A percentile compares a stretch with the other conserved stretches of the same genome.
Conservation (phyloP, 768 basidiomycete genomes). For the Lactifluus pinguis region DNA sequence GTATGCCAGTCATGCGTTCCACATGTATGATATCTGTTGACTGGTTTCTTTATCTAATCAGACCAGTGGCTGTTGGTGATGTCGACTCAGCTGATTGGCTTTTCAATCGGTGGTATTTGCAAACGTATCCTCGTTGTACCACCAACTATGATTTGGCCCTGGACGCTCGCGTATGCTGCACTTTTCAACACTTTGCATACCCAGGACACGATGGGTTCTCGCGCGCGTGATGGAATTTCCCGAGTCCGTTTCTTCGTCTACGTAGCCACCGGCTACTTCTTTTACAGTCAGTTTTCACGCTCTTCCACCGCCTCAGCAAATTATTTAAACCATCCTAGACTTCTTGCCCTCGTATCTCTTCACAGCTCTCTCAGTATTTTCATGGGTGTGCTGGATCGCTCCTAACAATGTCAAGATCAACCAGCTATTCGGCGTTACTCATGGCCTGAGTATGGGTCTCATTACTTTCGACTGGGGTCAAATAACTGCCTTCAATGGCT, state of each 20-base stretch:
- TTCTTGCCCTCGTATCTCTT: slow-evolving; percentile 13
- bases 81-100: slow-evolving; percentile 36
- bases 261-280: slow-evolving; percentile 30
- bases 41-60: background rate
- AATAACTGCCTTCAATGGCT: slow-evolving; percentile 51
- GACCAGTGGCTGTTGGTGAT: slow-evolving; percentile 33
- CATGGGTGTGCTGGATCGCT: slow-evolving; percentile 57
- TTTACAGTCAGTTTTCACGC: slow-evolving; percentile 41
- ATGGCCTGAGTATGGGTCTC: slow-evolving; percentile 45
- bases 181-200: slow-evolving; percentile 38
- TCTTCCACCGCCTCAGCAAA: slow-evolving; percentile 64
- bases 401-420: slow-evolving; percentile 64
- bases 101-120: slow-evolving; percentile 35
- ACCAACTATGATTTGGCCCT: slow-evolving; percentile 39
- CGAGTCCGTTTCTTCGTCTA: slow-evolving; percentile 45
- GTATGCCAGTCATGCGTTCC: slow-evolving; percentile 3
- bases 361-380: slow-evolving; percentile 28
- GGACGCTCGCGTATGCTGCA: slow-evolving; percentile 35
- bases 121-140: slow-evolving; percentile 38
- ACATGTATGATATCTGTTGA: background rate
- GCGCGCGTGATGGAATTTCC: slow-evolving; percentile 38
- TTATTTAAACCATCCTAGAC: background rate
- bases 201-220: slow-evolving; percentile 34
- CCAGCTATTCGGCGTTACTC: slow-evolving; percentile 58
- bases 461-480: slow-evolving; percentile 80